Conservation (phyloP, 257 asterid species). For the Henckelia pumila region DNA sequence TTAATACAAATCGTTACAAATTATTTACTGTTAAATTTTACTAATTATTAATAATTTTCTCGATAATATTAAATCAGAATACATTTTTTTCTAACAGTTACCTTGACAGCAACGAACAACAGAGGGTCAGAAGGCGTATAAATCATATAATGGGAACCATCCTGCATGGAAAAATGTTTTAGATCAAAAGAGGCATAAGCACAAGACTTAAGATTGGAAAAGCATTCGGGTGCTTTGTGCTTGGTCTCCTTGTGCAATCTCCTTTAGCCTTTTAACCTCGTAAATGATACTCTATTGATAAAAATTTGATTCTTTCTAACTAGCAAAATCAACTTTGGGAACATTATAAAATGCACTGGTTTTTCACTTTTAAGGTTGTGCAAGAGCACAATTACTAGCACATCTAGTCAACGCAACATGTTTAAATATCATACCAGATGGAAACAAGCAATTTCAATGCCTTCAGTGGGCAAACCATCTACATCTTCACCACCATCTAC, state of each 20-base stretch:
- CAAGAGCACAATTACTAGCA: slow-evolving; percentile 11
- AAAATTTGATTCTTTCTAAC: background rate
- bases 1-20: background rate
- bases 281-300: background rate
- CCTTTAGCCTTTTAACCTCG: background rate
- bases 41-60: too few species aligned
- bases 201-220: background rate
- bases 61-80: too few species aligned
- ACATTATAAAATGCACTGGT: too few species aligned
- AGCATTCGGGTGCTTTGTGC: background rate
- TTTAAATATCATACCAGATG: slow-evolving; percentile 55
- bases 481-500: slow-evolving; percentile 83
- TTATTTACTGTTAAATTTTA: too few species aligned
- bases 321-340: background rate
- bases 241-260: background rate
- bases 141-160: slow-evolving; percentile 57
- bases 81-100: background rate
- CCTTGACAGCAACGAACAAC: slow-evolving; percentile 50
- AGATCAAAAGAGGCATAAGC: background rate
- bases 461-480: slow-evolving; percentile 94
- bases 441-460: slow-evolving; percentile 92
- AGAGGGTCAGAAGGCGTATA: slow-evolving; percentile 58
- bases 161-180: slow-evolving; percentile 28
- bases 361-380: too few species aligned
- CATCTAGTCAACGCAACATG: slow-evolving; percentile 6